phyloP scores from a whole-genome alignment of 345 rosid genomes.

The Capsella bursapastoris region DNA sequence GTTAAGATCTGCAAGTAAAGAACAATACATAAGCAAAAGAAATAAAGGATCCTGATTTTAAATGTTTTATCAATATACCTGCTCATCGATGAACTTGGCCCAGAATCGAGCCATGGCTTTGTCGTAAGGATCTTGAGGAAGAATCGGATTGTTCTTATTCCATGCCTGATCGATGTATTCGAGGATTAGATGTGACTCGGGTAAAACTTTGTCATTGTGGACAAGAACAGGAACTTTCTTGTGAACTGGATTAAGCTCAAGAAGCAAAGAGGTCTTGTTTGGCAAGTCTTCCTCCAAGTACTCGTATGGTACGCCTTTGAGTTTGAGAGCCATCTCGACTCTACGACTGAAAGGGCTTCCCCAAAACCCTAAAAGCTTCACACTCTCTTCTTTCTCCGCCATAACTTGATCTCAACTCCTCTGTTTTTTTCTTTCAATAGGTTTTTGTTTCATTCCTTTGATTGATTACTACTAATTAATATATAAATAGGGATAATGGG shows the following conservation, averaged over 20 bases:
- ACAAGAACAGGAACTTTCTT: conserved; percentile 50
- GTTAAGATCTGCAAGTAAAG: conserved; percentile 17
- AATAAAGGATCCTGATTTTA: neutral
- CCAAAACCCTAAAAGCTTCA: conserved; percentile 52
- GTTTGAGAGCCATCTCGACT: conserved; percentile 45
- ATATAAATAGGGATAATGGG: neutral
- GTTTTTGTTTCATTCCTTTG: neutral
- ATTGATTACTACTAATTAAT: neutral
- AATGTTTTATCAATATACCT: conserved; percentile 4
- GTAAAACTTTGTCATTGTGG: conserved; percentile 45
- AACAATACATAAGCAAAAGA: neutral
- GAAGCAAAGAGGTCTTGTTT: conserved; percentile 44
- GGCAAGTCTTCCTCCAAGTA: conserved; percentile 47
- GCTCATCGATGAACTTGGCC: conserved; percentile 47
- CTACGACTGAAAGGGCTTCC: conserved; percentile 43
- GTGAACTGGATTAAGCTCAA: conserved; percentile 46
- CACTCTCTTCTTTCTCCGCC: conserved; percentile 31
- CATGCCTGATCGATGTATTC: conserved; percentile 56
- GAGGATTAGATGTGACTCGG: conserved; percentile 46
- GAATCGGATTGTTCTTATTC: conserved; percentile 45
- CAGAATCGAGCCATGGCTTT: conserved; percentile 52
- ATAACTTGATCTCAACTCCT: conserved; percentile 3
- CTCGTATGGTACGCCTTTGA: conserved; percentile 50
- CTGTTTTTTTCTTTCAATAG: neutral
- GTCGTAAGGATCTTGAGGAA: conserved; percentile 49